These are phyloP conservation scores for Citrus trifoliata DNA, from an alignment of 345 rosid species.

Conservation along the genomic window DNA sequence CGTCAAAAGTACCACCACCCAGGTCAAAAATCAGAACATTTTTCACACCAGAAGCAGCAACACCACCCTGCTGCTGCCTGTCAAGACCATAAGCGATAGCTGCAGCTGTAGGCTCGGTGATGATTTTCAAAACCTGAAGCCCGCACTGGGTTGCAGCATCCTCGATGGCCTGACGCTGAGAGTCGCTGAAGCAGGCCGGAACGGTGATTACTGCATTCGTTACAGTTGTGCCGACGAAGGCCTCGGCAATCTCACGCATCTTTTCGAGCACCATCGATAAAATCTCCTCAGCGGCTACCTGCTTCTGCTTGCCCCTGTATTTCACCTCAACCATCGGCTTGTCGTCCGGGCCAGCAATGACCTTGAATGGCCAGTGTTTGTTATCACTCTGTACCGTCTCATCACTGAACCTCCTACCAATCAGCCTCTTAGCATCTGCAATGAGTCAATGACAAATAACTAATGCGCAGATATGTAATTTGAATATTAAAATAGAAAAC, in stretches of 20 bases:
- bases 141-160: constrained; percentile 38
- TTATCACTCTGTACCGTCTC: constrained; percentile 53
- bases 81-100: constrained; percentile 53
- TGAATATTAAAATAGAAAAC: too few species aligned
- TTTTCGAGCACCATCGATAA: constrained; percentile 62
- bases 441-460: too few species aligned
- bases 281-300: constrained; percentile 61
- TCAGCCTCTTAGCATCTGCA: constrained; percentile 44
- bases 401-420: constrained; percentile 56
- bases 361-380: constrained; percentile 57
- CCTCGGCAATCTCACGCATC: constrained; percentile 71
- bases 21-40: constrained; percentile 41
- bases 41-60: constrained; percentile 27
- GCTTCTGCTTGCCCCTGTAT: constrained; percentile 51
- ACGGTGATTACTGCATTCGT: constrained; percentile 44
- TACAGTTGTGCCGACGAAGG: constrained; percentile 34
- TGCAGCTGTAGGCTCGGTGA: constrained; percentile 44
- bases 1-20: constrained; percentile 57
- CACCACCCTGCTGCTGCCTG: constrained; percentile 17
- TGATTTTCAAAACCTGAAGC: constrained; percentile 32
- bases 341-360: constrained; percentile 45
- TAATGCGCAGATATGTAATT: too few species aligned
- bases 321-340: constrained; percentile 53
- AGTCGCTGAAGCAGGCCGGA: constrained; percentile 45
- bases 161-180: constrained; percentile 44